A percentile compares a stretch with the other conserved stretches of the same genome.
phyloP scores from a whole-genome alignment of 2,329 filamentous ascomycete genomes.

The Tolypocladium ovalisporum region DNA sequence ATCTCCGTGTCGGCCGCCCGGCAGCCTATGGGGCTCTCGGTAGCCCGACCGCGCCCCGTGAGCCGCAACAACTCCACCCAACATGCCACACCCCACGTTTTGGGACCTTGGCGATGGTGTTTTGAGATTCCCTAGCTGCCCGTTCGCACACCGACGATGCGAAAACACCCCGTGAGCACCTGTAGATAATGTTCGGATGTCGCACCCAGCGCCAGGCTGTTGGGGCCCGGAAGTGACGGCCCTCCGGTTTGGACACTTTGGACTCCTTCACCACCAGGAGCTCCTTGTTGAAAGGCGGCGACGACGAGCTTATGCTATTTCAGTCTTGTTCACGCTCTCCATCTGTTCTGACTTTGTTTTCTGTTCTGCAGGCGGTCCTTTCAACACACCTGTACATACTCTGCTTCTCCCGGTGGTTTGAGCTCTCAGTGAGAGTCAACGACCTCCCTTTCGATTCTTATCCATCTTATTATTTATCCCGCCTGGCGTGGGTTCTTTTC shows the following conservation, averaged over 20 bases:
- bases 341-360: neutral
- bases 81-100: neutral
- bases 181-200: neutral
- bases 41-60: neutral
- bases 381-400: neutral
- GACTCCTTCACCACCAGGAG: neutral
- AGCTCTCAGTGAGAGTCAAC: neutral
- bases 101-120: neutral
- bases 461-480: neutral
- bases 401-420: neutral
- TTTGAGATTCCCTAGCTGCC: neutral
- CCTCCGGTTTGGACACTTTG: neutral
- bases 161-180: neutral
- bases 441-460: neutral
- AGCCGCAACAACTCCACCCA: neutral
- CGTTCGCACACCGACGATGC: neutral
- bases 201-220: neutral
- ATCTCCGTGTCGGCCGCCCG: neutral
- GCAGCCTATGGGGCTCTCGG: neutral
- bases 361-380: neutral
- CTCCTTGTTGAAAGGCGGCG: neutral
- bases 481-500: neutral
- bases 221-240: neutral
- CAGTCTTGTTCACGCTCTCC: neutral
- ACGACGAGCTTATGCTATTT: neutral